Percentiles rank a stretch among this genome's conserved stretches.
These are phyloP conservation scores for Tolypocladium album DNA, from an alignment of 2,329 filamentous ascomycete species.

Conservation along the genomic window DNA sequence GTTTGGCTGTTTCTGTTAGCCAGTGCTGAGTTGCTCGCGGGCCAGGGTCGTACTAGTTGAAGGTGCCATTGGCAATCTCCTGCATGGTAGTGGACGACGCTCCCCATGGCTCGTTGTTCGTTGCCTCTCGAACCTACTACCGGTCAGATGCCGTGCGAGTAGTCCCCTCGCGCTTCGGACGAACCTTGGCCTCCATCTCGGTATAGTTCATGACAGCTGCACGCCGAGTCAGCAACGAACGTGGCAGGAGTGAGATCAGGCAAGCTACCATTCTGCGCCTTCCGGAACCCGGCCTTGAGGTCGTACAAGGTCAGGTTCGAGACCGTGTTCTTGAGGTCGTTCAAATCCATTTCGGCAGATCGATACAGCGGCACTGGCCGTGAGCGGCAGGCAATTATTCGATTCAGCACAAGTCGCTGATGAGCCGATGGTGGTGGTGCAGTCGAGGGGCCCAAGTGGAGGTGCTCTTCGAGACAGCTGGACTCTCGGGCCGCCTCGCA, in stretches of 20 bases:
- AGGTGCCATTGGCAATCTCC: slow-evolving; percentile 95
- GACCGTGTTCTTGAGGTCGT: slow-evolving; percentile 75
- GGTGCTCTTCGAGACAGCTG: slow-evolving; percentile 11
- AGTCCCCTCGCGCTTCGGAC: slow-evolving; percentile 5
- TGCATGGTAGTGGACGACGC: slow-evolving; percentile 79
- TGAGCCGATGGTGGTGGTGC: not conserved
- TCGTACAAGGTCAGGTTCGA: slow-evolving; percentile 91
- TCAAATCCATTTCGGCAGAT: slow-evolving; percentile 63
- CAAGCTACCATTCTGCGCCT: slow-evolving; percentile 82
- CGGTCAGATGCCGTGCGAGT: slow-evolving; percentile 4
- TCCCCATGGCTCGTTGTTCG: slow-evolving; percentile 98
- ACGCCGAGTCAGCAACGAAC: slow-evolving; percentile 15
- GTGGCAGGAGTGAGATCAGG: slow-evolving; percentile 1
- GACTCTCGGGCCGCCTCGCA: slow-evolving; percentile 9
- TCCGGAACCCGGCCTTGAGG: slow-evolving; percentile 86
- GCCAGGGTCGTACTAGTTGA: slow-evolving; percentile 70
- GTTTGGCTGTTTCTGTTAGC: slow-evolving; percentile 55
- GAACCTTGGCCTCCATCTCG: slow-evolving; percentile 71
- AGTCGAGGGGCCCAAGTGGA: not conserved
- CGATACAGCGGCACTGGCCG: not conserved
- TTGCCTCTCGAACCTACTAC: slow-evolving; percentile 80
- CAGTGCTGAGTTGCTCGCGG: slow-evolving; percentile 5
- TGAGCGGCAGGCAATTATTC: not conserved
- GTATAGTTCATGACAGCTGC: slow-evolving; percentile 96
- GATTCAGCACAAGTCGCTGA: not conserved